These are phyloP conservation scores for Kitagawia praeruptora DNA, from an alignment of 129 eudicot genomes.

Conservation along the genomic window DNA sequence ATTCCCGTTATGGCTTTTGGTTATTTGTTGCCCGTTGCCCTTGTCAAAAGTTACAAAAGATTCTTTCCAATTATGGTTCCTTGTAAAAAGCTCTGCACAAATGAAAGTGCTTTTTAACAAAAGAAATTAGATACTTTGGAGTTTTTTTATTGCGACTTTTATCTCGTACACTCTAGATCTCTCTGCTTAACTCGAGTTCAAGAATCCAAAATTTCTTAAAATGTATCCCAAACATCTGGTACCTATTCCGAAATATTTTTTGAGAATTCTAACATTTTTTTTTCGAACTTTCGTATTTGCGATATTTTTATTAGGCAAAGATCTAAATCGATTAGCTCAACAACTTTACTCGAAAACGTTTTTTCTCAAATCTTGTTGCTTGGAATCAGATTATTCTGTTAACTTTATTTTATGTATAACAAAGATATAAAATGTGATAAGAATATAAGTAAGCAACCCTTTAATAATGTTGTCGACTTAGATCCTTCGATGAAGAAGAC, in stretches of 20 bases:
- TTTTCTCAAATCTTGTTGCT: neutral
- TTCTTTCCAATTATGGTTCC: neutral
- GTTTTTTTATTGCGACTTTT: too few relatives aligned
- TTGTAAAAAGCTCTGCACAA: neutral
- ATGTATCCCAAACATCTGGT: too few relatives aligned
- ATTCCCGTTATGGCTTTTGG: neutral
- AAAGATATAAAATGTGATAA: neutral
- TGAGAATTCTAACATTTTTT: neutral
- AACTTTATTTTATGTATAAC: neutral
- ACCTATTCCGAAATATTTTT: too few relatives aligned
- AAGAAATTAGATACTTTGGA: too few relatives aligned
- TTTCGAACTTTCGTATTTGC: neutral
- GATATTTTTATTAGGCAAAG: too few relatives aligned
- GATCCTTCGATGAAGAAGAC: neutral
- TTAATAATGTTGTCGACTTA: conserved; percentile 2
- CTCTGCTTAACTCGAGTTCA: too few relatives aligned
- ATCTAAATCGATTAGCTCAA: neutral
- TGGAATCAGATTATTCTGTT: too few relatives aligned
- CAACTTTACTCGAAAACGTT: neutral
- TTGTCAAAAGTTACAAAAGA: neutral
- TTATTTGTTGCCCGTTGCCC: too few relatives aligned
- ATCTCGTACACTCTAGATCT: too few relatives aligned
- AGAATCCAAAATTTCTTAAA: too few relatives aligned
- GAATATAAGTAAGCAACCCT: neutral
- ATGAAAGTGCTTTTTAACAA: neutral